Conservation (phyloP, 495 filamentous ascomycete genomes). For the Hypoxylon fuscum region DNA sequence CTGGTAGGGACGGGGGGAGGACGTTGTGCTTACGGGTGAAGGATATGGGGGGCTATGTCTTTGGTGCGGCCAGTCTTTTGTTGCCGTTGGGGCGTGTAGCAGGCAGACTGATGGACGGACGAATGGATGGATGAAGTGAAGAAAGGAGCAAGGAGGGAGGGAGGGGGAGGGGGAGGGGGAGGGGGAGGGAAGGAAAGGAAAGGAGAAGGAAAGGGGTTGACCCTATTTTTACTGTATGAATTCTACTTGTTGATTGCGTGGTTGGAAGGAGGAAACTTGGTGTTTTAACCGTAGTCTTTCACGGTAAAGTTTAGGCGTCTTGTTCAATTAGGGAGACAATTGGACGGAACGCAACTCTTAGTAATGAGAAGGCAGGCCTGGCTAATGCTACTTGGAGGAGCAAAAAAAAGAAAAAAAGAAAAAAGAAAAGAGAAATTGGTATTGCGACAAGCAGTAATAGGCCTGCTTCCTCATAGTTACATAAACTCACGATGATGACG, state of each 20-base stretch:
- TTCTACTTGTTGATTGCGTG: no score
- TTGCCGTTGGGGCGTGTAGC: not conserved
- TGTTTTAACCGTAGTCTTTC: not conserved
- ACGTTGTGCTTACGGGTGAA: not conserved
- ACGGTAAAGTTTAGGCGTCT: not conserved
- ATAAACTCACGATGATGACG: constrained; percentile 17
- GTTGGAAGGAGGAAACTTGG: no score
- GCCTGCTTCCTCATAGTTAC: constrained; percentile 15
- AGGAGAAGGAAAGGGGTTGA: not conserved
- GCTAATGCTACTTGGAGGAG: constrained; percentile 12
- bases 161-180: not conserved
- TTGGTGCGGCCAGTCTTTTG: not conserved
- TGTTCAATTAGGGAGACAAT: not conserved
- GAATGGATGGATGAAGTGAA: not conserved
- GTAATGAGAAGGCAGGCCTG: not conserved
- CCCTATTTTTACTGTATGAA: no score
- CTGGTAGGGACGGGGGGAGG: not conserved
- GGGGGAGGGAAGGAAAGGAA: constrained; percentile 1
- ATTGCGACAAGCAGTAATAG: constrained; percentile 2
- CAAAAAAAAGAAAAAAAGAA: no score
- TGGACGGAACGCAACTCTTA: not conserved
- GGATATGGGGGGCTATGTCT: not conserved
- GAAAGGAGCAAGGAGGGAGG: not conserved
- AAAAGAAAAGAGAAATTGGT: no score
- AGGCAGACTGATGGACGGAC: not conserved